Base-by-base conservation (phyloP, 768 basidiomycete genomes). In the Pleurotus platypus region DNA sequence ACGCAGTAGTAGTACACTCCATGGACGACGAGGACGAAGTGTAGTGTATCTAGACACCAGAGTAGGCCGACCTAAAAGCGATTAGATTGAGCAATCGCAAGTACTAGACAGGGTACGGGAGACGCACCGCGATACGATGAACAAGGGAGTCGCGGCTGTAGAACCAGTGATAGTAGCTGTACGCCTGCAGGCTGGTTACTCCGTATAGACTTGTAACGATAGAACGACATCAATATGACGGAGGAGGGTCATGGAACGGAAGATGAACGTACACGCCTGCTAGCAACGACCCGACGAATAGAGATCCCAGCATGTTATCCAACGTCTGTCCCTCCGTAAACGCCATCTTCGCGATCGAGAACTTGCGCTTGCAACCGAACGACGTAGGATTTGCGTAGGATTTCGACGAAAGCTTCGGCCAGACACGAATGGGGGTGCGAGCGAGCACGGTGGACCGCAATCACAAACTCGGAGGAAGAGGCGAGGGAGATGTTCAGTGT, bases 231-330 rank as follows among this genome's bases (percentile, higher is more conserved):
- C n/a, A 22, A 9, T 45, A 45, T n/a, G 12, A 6, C 9, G 8
- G n/a, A 22, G 9, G 43, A 13, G 43, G 4, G 20, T 7, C 15
- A 15, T 43, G 22, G 18, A 48, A 24, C 13, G 24, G 24, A 37
- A 18, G n/a, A 26, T 2, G 12, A 20, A 53, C 51, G 16, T 20
- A 53, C 51, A 53, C 26, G 15, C 37, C 15, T 5, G 51, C 51
- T n/a, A 53, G 39, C 9, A 53, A 5, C 11, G 51, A 53, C n/a
- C 51, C 51, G 16, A 53, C 42, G 7, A 53, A 40, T 39, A 53
- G 24, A 16, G 51, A 53, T 37, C 51, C 51, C 51, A 53, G 22
- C n/a, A 24, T 53, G 38, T 53, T 53, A 40, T 53, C 51, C 38
- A 53, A 20, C 18, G 51, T 53, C 38, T 53, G 51, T 9, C 37